Percentiles rank a stretch among this genome's conserved stretches.
Conservation (phyloP, 129 eudicot genomes). For the Chrysanthemum seticuspe region DNA sequence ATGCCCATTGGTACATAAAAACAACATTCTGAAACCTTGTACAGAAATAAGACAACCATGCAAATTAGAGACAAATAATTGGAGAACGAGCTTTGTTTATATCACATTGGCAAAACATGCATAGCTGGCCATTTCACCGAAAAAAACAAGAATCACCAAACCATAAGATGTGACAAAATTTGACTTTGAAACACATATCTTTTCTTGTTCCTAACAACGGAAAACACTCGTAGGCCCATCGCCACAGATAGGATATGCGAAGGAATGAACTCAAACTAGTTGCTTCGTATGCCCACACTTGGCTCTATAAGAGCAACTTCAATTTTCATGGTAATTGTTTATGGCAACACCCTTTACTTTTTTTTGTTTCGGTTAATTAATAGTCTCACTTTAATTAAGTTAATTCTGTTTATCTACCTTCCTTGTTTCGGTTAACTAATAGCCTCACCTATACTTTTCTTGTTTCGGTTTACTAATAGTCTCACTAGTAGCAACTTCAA, state of each 20-base stretch:
- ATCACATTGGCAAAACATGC: conserved; percentile 8
- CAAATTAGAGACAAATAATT: conserved; percentile 4
- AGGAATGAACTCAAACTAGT: conserved; percentile 37
- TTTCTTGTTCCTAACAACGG: conserved; percentile 27
- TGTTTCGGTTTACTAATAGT: conserved; percentile 18
- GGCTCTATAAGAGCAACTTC: conserved; percentile 23
- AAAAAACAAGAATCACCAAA: conserved; percentile 13
- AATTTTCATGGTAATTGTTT: conserved; percentile 12
- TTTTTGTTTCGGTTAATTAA: conserved; percentile 25
- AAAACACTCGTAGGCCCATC: conserved; percentile 32
- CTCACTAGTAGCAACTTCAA: background rate
- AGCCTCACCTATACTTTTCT: conserved; percentile 15
- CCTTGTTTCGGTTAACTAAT: conserved; percentile 24
- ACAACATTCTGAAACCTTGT: conserved; percentile 11
- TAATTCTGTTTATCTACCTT: conserved; percentile 4
- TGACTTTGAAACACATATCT: conserved; percentile 18
- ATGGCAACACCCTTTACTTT: conserved; percentile 20
- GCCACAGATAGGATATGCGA: conserved; percentile 34
- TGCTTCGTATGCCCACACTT: conserved; percentile 9
- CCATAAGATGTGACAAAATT: conserved; percentile 19
- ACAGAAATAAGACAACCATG: conserved; percentile 12
- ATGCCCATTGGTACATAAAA: conserved; percentile 22
- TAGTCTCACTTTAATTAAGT: background rate
- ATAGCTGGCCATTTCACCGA: conserved; percentile 7
- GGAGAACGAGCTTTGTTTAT: conserved; percentile 24